These are phyloP conservation scores for Phoma sp. DNA, from an alignment of 2,329 filamentous ascomycete genomes.

Conservation along the genomic window DNA sequence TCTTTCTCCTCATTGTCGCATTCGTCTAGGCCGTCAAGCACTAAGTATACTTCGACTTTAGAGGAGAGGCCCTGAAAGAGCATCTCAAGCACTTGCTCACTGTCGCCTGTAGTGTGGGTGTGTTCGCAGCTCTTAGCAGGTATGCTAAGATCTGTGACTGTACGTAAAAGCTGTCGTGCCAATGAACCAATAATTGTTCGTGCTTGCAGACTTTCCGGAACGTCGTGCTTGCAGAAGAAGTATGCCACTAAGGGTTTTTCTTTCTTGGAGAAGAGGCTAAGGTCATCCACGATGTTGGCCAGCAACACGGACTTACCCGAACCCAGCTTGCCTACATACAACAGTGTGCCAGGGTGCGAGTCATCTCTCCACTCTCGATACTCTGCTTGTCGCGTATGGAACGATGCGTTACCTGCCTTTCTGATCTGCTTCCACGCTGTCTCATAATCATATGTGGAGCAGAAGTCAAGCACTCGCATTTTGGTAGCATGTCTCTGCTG, in stretches of 20 bases:
- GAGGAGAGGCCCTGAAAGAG: conserved; percentile 25
- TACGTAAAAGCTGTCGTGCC: conserved; percentile 47
- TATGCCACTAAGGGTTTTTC: conserved; percentile 26
- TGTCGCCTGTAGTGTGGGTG: conserved; percentile 7
- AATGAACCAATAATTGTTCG: conserved; percentile 34
- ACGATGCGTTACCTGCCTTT: conserved; percentile 48
- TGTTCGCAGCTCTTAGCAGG: conserved; percentile 10
- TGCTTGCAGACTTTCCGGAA: conserved; percentile 30
- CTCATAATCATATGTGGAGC: conserved; percentile 52
- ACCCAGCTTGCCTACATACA: conserved; percentile 52
- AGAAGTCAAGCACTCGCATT: conserved; percentile 47
- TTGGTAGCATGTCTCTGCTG: conserved; percentile 26
- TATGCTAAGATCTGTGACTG: conserved; percentile 26
- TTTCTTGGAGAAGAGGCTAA: conserved; percentile 14
- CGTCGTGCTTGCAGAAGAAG: conserved; percentile 38
- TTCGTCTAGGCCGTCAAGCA: conserved; percentile 48
- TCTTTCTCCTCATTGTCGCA: conserved; percentile 27
- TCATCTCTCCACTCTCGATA: conserved; percentile 41
- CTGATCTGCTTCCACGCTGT: conserved; percentile 52
- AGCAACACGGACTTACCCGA: conserved; percentile 55
- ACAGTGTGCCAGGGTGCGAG: conserved; percentile 36
- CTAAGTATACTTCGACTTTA: conserved; percentile 34
- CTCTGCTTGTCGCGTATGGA: conserved; percentile 24
- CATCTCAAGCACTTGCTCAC: conserved; percentile 25
- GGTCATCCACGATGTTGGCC: conserved; percentile 52